Conservation (phyloP, 805 yeast species). For the Maudiozyma bulderi region DNA sequence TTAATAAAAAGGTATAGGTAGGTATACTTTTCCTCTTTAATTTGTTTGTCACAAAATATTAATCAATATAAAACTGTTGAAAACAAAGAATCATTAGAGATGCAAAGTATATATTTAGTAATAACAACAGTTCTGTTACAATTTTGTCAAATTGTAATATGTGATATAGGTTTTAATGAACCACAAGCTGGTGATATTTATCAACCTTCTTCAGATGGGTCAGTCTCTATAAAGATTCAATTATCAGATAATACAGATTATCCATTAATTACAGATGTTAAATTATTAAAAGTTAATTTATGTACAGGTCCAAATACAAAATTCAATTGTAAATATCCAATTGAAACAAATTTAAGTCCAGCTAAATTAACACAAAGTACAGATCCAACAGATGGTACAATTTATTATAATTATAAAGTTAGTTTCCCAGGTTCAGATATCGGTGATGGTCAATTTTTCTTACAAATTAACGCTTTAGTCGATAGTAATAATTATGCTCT, state of each 20-base stretch:
- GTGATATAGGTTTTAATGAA: slow-evolving; percentile 19
- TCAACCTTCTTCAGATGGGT: slow-evolving; percentile 4
- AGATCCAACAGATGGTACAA: slow-evolving; percentile 11
- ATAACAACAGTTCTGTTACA: not conserved
- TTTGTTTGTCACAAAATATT: too few species aligned
- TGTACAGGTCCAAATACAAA: slow-evolving; percentile 58
- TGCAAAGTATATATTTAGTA: not conserved
- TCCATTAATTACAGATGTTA: slow-evolving; percentile 39
- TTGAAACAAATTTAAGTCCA: slow-evolving; percentile 26
- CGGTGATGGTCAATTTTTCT: slow-evolving; percentile 57
- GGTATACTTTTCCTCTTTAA: too few species aligned
- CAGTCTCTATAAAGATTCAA: not conserved
- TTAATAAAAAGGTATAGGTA: too few species aligned
- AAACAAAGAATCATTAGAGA: not conserved
- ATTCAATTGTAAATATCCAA: slow-evolving; percentile 33
- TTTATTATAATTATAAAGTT: slow-evolving; percentile 32
- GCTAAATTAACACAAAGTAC: slow-evolving; percentile 16
- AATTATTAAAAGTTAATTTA: slow-evolving; percentile 42
- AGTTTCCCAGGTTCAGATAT: slow-evolving; percentile 36
- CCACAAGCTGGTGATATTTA: slow-evolving; percentile 18
- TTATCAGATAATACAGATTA: slow-evolving; percentile 36
- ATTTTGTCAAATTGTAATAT: slow-evolving; percentile 6
- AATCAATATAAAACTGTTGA: not conserved
- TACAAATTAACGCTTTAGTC: slow-evolving; percentile 52
- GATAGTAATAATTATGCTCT: slow-evolving; percentile 38